Percentiles rank a stretch among this genome's conserved stretches.
phyloP scores from a whole-genome alignment of 139 green algal genomes.

The Desmodesmus armatus region DNA sequence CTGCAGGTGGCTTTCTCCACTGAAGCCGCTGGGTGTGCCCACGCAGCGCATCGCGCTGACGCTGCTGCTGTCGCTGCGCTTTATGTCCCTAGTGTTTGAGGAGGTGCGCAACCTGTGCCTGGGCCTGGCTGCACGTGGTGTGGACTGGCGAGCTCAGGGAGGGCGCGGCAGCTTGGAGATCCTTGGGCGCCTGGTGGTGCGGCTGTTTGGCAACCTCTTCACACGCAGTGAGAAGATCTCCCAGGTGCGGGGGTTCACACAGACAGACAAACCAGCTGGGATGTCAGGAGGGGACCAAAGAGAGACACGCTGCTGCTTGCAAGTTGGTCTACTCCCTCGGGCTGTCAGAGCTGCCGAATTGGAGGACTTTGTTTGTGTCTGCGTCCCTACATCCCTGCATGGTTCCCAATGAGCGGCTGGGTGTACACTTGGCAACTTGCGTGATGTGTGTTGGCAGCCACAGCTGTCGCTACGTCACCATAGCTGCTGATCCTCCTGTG shows the following conservation, averaged over 20 bases:
- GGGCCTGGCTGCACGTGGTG: slow-evolving; percentile 78
- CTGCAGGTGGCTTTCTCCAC: slow-evolving; percentile 70
- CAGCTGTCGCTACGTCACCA: no score
- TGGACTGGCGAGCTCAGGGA: slow-evolving; percentile 77
- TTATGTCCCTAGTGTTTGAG: slow-evolving; percentile 90
- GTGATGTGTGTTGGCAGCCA: no score
- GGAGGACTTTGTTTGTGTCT: no score
- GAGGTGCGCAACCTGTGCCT: slow-evolving; percentile 87
- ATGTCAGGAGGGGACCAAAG: no score
- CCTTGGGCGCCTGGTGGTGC: slow-evolving; percentile 50
- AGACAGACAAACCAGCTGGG: no score
- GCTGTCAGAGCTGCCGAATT: no score
- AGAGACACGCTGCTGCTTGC: not conserved
- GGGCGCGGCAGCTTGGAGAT: slow-evolving; percentile 61
- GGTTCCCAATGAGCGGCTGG: no score
- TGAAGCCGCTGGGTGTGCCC: slow-evolving; percentile 65
- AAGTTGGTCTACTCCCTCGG: not conserved
- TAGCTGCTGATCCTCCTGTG: no score
- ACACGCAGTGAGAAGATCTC: slow-evolving; percentile 72
- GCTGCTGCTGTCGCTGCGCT: slow-evolving; percentile 89
- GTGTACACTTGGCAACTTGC: no score
- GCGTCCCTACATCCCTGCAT: no score
- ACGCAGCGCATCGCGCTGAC: slow-evolving; percentile 75
- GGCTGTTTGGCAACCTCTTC: slow-evolving; percentile 82
- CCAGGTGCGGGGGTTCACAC: no score